phyloP scores from a whole-genome alignment of 768 basidiomycete species.

The Russula abietina region DNA sequence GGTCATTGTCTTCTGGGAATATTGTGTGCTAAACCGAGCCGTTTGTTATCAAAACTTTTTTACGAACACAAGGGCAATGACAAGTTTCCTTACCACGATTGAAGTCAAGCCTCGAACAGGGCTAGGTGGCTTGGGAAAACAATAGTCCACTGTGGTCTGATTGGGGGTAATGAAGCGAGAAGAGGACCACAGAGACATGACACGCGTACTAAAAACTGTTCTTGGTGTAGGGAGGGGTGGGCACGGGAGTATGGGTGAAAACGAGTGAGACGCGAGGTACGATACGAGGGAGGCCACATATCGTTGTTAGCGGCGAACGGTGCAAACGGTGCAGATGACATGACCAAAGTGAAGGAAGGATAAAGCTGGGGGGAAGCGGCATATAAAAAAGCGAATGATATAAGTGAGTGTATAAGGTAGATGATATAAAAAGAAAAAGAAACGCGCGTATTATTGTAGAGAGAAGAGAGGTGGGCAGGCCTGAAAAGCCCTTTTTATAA shows the following conservation, averaged over 20 bases:
- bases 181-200: not conserved
- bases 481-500: conserved; percentile 1
- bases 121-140: not conserved
- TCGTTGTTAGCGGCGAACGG: conserved; percentile 6
- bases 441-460: conserved; percentile 4
- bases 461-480: not conserved
- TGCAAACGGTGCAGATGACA: conserved; percentile 11
- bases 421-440: not conserved
- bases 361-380: conserved; percentile 10
- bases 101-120: not conserved
- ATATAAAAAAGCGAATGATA: conserved; percentile 1
- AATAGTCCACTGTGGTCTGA: conserved; percentile 11
- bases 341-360: conserved; percentile 19
- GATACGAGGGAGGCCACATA: conserved; percentile 12
- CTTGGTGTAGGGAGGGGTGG: not conserved
- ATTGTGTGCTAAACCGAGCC: conserved; percentile 1
- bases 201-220: conserved; percentile 10
- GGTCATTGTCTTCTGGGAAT: conserved; percentile 1
- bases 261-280: conserved; percentile 12
- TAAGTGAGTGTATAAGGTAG: conserved; percentile 1
- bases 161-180: not conserved
- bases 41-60: not conserved
- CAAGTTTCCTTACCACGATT: conserved; percentile 11
- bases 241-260: conserved; percentile 19
- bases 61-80: no score